phyloP scores from a whole-genome alignment of 2,329 filamentous ascomycete genomes.

The Mycogone perniciosa region DNA sequence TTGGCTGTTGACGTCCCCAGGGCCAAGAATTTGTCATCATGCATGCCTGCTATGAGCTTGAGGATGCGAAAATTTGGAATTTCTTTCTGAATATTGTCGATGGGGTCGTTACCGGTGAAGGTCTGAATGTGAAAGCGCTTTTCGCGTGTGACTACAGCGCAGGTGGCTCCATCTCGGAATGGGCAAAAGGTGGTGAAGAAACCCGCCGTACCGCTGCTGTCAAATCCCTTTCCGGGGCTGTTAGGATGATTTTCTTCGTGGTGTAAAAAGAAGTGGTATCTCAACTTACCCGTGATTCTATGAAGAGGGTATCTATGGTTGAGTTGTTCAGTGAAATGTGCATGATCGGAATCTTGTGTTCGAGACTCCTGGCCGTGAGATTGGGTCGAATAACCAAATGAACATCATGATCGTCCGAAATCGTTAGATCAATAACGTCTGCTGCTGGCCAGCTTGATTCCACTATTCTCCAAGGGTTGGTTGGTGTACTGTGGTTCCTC shows the following conservation, averaged over 20 bases:
- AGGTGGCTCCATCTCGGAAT: conserved; percentile 16
- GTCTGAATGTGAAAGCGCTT: conserved; percentile 21
- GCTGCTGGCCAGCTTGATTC: conserved; percentile 18
- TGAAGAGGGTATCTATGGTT: conserved; percentile 12
- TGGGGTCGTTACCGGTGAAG: conserved; percentile 4
- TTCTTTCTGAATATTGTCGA: conserved; percentile 13
- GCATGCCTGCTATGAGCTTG: conserved; percentile 18
- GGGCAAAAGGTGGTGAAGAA: conserved; percentile 26
- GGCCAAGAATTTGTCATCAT: conserved; percentile 20
- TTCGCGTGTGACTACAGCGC: conserved; percentile 22
- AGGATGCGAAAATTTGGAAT: conserved; percentile 24
- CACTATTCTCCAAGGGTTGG: background rate
- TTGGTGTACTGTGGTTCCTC: background rate
- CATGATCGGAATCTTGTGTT: conserved; percentile 20
- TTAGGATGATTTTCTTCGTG: background rate
- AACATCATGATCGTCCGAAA: conserved; percentile 13
- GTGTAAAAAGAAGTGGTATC: background rate
- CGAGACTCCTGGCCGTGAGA: conserved; percentile 14
- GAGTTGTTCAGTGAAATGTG: conserved; percentile 15
- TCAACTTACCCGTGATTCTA: conserved; percentile 16
- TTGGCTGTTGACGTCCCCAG: conserved; percentile 18
- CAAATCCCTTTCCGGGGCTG: conserved; percentile 1
- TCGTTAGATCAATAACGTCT: conserved; percentile 16
- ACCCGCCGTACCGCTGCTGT: conserved; percentile 19
- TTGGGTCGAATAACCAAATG: conserved; percentile 19